phyloP scores from a whole-genome alignment of 306 rosid genomes.

The Arachis hypogaea region DNA sequence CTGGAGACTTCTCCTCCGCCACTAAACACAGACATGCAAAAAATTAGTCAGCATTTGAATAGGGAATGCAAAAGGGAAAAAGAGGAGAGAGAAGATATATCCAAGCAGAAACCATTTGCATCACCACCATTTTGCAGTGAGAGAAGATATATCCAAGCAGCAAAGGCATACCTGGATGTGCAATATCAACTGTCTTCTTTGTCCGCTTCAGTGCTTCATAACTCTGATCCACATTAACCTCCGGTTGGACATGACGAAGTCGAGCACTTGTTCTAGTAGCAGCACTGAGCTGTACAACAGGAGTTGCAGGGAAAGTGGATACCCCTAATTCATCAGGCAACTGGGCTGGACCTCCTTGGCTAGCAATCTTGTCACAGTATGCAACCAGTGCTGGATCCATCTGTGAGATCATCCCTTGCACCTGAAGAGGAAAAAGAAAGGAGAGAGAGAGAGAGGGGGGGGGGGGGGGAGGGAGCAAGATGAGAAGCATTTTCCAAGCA shows the following conservation, averaged over 20 bases:
- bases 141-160: neutral
- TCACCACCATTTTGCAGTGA: neutral
- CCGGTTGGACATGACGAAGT: conserved; percentile 86
- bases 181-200: conserved; percentile 62
- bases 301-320: conserved; percentile 64
- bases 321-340: conserved; percentile 71
- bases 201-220: conserved; percentile 69
- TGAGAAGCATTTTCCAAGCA: conserved; percentile 32
- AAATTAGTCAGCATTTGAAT: conserved; percentile 24
- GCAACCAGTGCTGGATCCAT: conserved; percentile 93
- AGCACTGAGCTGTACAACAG: conserved; percentile 81
- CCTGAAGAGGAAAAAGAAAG: conserved; percentile 50
- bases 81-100: no score
- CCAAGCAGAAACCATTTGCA: neutral
- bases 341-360: conserved; percentile 84
- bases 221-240: conserved; percentile 71
- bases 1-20: conserved; percentile 62
- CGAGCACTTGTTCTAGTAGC: conserved; percentile 83
- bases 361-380: conserved; percentile 84
- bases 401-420: conserved; percentile 95
- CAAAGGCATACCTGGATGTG: conserved; percentile 64
- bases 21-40: conserved; percentile 30
- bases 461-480: neutral
- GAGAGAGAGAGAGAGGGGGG: neutral
- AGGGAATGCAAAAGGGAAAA: neutral